These are phyloP conservation scores for Neurospora pannonica DNA, from an alignment of 495 filamentous ascomycete species.

Conservation along the genomic window DNA sequence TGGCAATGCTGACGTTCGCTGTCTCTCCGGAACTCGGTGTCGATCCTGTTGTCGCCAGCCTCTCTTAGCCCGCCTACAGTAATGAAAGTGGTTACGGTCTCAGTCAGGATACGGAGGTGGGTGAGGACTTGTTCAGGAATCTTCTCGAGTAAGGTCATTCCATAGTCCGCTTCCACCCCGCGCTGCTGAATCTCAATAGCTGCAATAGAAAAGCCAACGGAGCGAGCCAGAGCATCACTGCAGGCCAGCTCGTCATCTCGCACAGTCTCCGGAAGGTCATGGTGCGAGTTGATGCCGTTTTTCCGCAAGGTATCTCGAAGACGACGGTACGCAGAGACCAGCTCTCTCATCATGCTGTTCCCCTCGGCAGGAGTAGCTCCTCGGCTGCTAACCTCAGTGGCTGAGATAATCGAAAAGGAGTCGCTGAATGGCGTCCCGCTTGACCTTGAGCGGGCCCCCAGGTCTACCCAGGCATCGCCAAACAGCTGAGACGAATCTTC, in stretches of 20 bases:
- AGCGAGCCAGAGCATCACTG: conserved; percentile 59
- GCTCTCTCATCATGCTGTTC: conserved; percentile 51
- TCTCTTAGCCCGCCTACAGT: conserved; percentile 61
- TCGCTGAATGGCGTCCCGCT: conserved; percentile 24
- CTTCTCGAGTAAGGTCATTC: conserved; percentile 70
- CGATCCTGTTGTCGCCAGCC: conserved; percentile 48
- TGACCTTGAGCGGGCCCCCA: conserved; percentile 16
- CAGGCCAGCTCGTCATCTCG: conserved; percentile 37
- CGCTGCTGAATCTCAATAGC: conserved; percentile 88
- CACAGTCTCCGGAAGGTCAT: conserved; percentile 10
- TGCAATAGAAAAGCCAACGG: conserved; percentile 82
- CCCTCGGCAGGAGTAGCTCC: conserved; percentile 18
- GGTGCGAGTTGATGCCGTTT: conserved; percentile 53
- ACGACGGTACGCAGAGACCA: conserved; percentile 71
- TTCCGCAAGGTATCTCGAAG: conserved; percentile 65
- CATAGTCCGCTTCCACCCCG: conserved; percentile 67
- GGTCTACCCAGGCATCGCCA: conserved; percentile 26
- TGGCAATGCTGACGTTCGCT: conserved; percentile 67
- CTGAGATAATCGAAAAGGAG: conserved; percentile 17
- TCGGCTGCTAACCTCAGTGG: conserved; percentile 9
- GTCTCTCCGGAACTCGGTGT: conserved; percentile 58
- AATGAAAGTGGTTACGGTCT: conserved; percentile 78
- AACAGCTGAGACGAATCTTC: conserved; percentile 24
- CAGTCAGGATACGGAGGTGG: conserved; percentile 81
- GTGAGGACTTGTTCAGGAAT: conserved; percentile 74